Evolutionary conservation across 768 basidiomycete species (phyloP).

Genomic region (Boletus edulis): DNA sequence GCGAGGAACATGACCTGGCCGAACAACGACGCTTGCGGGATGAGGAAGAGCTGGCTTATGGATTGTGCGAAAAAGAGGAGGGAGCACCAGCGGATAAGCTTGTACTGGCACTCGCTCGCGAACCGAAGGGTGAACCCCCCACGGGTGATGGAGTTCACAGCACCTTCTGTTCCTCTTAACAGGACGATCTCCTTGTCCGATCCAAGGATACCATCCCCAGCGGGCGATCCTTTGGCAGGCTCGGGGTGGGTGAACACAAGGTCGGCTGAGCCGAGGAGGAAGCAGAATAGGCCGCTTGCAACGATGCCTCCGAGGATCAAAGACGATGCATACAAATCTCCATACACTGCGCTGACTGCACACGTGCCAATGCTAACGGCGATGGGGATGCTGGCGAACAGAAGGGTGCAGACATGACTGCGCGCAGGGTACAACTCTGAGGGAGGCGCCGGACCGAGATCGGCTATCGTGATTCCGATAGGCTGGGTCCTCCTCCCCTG

Average conservation of each 20-base stretch:
- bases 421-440: constrained; percentile 5
- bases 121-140: constrained; percentile 27
- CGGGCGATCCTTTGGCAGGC: constrained; percentile 24
- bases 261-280: constrained; percentile 23
- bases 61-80: constrained; percentile 22
- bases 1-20: constrained; percentile 32
- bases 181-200: constrained; percentile 21
- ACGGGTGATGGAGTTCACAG: constrained; percentile 29
- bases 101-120: constrained; percentile 6
- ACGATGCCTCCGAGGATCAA: constrained; percentile 31
- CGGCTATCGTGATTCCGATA: constrained; percentile 6
- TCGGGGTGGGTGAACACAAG: constrained; percentile 21
- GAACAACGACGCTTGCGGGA: constrained; percentile 26
- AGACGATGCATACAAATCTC: constrained; percentile 26
- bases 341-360: constrained; percentile 13
- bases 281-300: constrained; percentile 28
- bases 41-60: constrained; percentile 28
- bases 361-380: constrained; percentile 19
- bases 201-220: constrained; percentile 30
- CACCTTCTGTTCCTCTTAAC: constrained; percentile 27
- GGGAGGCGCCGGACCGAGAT: constrained; percentile 7
- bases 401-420: background rate
- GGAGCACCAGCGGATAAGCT: constrained; percentile 20
- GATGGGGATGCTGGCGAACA: constrained; percentile 22
- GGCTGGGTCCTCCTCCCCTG: constrained; percentile 10